phyloP scores from a whole-genome alignment of 1,139 yeast genomes.

The Candida pseudoviswanathii region DNA sequence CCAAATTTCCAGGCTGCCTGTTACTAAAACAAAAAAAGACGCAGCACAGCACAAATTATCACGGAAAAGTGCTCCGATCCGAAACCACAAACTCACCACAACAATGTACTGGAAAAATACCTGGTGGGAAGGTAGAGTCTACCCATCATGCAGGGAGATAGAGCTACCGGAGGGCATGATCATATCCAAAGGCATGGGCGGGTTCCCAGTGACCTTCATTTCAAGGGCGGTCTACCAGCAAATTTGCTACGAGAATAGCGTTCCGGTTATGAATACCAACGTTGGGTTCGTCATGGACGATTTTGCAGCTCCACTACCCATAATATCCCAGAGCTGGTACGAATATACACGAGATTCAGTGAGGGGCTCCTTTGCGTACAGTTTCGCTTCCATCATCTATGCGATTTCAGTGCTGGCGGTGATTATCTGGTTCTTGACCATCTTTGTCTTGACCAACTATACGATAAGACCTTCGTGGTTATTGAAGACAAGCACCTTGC shows the following conservation, averaged over 20 bases:
- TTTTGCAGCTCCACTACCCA: slow-evolving; percentile 37
- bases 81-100: too few species aligned
- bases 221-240: slow-evolving; percentile 32
- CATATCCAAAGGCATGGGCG: slow-evolving; percentile 27
- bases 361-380: slow-evolving; percentile 52
- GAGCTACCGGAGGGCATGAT: slow-evolving; percentile 37
- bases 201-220: slow-evolving; percentile 24
- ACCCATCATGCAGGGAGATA: slow-evolving; percentile 36
- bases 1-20: too few species aligned
- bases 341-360: slow-evolving; percentile 30
- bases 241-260: slow-evolving; percentile 35
- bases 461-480: slow-evolving; percentile 56
- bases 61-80: background rate
- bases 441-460: slow-evolving; percentile 63
- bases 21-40: too few species aligned
- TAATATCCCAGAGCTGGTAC: slow-evolving; percentile 43
- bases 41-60: background rate
- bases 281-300: slow-evolving; percentile 34
- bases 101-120: slow-evolving; percentile 43
- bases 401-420: slow-evolving; percentile 68
- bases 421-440: slow-evolving; percentile 62
- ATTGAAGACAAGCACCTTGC: slow-evolving; percentile 44
- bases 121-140: slow-evolving; percentile 27
- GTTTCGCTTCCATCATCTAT: slow-evolving; percentile 62
- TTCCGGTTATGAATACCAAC: slow-evolving; percentile 49